Conservation (phyloP, 768 basidiomycete genomes). For the Trametes gibbosa region DNA sequence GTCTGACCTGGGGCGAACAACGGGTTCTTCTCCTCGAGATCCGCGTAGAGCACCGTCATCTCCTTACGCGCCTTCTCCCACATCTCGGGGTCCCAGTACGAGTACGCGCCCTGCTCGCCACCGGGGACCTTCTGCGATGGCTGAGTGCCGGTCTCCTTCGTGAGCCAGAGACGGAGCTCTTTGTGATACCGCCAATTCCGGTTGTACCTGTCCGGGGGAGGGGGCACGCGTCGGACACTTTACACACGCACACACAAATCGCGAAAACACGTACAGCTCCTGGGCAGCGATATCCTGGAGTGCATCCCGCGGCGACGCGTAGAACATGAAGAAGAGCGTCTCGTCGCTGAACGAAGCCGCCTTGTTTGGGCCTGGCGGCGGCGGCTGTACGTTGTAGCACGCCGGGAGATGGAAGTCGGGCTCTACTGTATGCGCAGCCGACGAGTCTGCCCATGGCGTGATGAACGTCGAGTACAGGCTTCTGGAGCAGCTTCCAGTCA, state of each 20-base stretch:
- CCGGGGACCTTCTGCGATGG: conserved; percentile 76
- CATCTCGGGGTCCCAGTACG: conserved; percentile 84
- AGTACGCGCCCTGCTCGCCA: conserved; percentile 86
- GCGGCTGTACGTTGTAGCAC: conserved; percentile 91
- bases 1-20: conserved; percentile 49
- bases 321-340: conserved; percentile 98
- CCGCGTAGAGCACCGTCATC: conserved; percentile 70
- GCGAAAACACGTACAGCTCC: conserved; percentile 70
- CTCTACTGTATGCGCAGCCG: conserved; percentile 80
- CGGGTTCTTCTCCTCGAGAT: conserved; percentile 74
- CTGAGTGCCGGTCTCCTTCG: conserved; percentile 80
- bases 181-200: conserved; percentile 98
- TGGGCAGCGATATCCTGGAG: conserved; percentile 93
- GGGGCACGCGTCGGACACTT: neutral
- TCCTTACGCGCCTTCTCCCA: conserved; percentile 78
- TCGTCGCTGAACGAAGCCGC: conserved; percentile 89
- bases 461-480: conserved; percentile 91
- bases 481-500: conserved; percentile 36
- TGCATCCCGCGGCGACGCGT: conserved; percentile 87
- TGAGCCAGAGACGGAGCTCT: conserved; percentile 80
- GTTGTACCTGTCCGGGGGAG: conserved; percentile 60
- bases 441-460: conserved; percentile 94
- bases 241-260: conserved; percentile 12
- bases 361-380: conserved; percentile 78
- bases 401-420: conserved; percentile 88